Conservation (phyloP, 805 yeast species). For the Metschnikowia proteae region DNA sequence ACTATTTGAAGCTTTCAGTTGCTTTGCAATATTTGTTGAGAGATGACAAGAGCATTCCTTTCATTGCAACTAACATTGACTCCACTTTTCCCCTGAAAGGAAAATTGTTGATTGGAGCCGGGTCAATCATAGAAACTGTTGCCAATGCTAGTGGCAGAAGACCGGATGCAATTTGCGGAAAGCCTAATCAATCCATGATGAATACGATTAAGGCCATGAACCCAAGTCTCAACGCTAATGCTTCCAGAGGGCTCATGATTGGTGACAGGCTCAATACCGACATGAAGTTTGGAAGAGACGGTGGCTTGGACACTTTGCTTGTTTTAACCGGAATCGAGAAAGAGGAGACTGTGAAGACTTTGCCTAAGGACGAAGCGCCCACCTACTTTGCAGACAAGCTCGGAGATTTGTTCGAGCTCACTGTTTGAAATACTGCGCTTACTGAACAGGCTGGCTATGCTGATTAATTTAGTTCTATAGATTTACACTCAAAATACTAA, state of each 20-base stretch:
- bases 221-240: slow-evolving; percentile 44
- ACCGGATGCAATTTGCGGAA: slow-evolving; percentile 85
- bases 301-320: slow-evolving; percentile 80
- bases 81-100: slow-evolving; percentile 93
- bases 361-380: slow-evolving; percentile 47
- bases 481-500: neutral
- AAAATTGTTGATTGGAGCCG: slow-evolving; percentile 88
- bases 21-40: slow-evolving; percentile 77
- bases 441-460: neutral
- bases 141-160: slow-evolving; percentile 72
- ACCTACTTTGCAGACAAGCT: slow-evolving; percentile 64
- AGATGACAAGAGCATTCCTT: slow-evolving; percentile 53
- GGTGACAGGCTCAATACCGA: slow-evolving; percentile 96
- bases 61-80: slow-evolving; percentile 92
- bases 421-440: neutral
- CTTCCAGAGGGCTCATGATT: slow-evolving; percentile 74
- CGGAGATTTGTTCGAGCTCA: slow-evolving; percentile 69
- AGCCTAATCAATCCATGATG: slow-evolving; percentile 88
- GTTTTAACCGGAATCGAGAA: slow-evolving; percentile 92
- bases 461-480: neutral
- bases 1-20: slow-evolving; percentile 75
- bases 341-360: slow-evolving; percentile 52
- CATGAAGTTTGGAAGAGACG: slow-evolving; percentile 84
- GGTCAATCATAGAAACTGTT: slow-evolving; percentile 78
- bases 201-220: slow-evolving; percentile 74